Conservation (phyloP, 176 grass and related monocot species). For the Tillandsia leiboldiana region DNA sequence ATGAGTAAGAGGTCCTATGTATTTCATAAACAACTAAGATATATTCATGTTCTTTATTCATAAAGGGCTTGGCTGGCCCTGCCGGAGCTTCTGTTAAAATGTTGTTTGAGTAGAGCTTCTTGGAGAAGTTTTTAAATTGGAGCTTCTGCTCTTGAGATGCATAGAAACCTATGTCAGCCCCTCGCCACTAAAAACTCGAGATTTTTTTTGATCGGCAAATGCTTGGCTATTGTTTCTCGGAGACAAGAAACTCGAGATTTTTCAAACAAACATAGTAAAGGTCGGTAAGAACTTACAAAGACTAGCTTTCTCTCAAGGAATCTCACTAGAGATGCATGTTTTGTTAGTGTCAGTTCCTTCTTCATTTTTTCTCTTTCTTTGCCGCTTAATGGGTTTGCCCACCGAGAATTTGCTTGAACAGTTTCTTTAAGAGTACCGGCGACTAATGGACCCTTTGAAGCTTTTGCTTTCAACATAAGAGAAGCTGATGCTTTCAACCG, state of each 20-base stretch:
- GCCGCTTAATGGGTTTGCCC: slow-evolving; percentile 42
- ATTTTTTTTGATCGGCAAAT: too few relatives aligned
- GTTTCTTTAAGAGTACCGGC: slow-evolving; percentile 88
- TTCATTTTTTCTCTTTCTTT: slow-evolving; percentile 55
- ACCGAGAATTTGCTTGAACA: slow-evolving; percentile 59
- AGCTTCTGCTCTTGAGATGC: too few relatives aligned
- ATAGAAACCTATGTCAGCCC: too few relatives aligned
- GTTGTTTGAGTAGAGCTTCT: background rate
- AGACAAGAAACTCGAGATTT: too few relatives aligned
- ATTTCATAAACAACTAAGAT: background rate
- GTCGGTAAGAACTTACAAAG: slow-evolving; percentile 41
- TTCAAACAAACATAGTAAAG: background rate
- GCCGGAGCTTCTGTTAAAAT: too few relatives aligned
- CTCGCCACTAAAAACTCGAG: too few relatives aligned
- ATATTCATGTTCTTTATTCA: background rate
- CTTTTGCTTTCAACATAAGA: slow-evolving; percentile 23
- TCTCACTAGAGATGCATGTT: slow-evolving; percentile 65
- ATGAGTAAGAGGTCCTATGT: background rate
- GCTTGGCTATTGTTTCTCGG: too few relatives aligned
- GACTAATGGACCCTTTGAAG: slow-evolving; percentile 41
- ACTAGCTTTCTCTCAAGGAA: slow-evolving; percentile 69
- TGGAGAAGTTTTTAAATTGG: background rate
- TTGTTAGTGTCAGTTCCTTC: slow-evolving; percentile 47
- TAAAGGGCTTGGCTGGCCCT: background rate
- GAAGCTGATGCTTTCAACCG: slow-evolving; percentile 53